Base-by-base conservation (phyloP, 352 stramenopile genomes). In the Pythium folliculosum region DNA sequence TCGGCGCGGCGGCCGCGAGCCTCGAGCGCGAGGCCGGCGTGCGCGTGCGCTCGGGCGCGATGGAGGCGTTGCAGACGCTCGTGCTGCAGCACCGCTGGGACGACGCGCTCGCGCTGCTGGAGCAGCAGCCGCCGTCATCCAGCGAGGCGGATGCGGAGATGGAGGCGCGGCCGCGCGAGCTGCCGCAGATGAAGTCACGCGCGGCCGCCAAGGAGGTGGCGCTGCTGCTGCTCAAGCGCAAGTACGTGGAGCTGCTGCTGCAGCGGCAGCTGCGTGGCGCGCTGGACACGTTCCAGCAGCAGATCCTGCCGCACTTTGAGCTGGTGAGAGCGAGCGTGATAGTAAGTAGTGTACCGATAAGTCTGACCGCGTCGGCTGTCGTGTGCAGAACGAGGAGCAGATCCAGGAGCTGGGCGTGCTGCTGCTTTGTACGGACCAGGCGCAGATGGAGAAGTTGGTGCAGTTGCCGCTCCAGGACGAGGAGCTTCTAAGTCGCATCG, bases 11-110 rank as follows among this genome's bases (percentile, higher is more conserved):
- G 0, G 86, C 84, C 0, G 68, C 67, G 13, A 60, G 71, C 38
- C 75, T 94, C 17, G 84, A 94, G 59, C 71, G 68, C 9, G 86
- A 92, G 51, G 84, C 86, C 9, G 65, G 54, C 0, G 74, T 94
- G 23, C 73, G 86, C 49, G 61, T 94, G 2, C 75, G 76, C 12
- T 91, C 86, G 3, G 38, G 60, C 1, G 72, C 73, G 7, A 90
- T 94, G 86, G 69, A 82, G 51, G 61, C 56, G 44, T 66, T 92
- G 17, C 77, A 91, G 53, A 22, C 9, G 21, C 72, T 80, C 12
- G 56, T 94, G 19, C 44, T 71, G 17, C 59, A 54, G 17, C 60
- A 72, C 7, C 57, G 84, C 19, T 94, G 83, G 83, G 84, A 91
- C 44, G 53, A 74, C 12, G 86, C 86, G 60, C 48, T 91, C 19